These are phyloP conservation scores for Dothistroma pini DNA, from an alignment of 2,329 filamentous ascomycete genomes.

Conservation along the genomic window DNA sequence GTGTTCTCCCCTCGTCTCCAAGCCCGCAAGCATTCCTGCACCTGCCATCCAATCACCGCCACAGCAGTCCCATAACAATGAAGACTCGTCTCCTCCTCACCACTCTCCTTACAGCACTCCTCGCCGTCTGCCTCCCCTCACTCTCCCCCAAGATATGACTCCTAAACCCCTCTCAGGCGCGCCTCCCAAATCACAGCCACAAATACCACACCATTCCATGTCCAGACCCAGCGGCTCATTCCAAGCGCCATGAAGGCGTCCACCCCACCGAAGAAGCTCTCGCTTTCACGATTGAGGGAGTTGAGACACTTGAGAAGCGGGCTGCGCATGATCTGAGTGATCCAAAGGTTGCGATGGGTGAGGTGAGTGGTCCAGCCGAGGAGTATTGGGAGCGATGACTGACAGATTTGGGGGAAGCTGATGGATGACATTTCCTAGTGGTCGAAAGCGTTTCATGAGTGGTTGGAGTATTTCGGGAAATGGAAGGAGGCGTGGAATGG, in stretches of 20 bases:
- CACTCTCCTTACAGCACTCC: not conserved
- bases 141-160: not conserved
- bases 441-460: constrained; percentile 1
- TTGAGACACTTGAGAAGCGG: not conserved
- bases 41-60: not conserved
- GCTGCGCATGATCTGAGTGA: not conserved
- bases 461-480: not conserved
- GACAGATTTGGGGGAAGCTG: not conserved
- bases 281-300: not conserved
- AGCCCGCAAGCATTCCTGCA: not conserved
- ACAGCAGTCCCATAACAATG: not conserved
- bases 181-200: not conserved
- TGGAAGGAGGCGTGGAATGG: not conserved
- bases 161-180: not conserved
- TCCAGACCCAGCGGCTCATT: not conserved
- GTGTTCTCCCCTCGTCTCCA: not conserved
- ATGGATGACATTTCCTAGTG: not conserved
- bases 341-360: not conserved
- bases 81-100: not conserved
- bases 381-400: not conserved
- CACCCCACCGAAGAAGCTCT: not conserved
- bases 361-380: not conserved
- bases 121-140: not conserved
- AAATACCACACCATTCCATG: not conserved
- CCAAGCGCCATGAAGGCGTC: not conserved